Evolutionary conservation across 1,139 yeast genomes (phyloP).

Genomic region (Yamadazyma oceani): DNA sequence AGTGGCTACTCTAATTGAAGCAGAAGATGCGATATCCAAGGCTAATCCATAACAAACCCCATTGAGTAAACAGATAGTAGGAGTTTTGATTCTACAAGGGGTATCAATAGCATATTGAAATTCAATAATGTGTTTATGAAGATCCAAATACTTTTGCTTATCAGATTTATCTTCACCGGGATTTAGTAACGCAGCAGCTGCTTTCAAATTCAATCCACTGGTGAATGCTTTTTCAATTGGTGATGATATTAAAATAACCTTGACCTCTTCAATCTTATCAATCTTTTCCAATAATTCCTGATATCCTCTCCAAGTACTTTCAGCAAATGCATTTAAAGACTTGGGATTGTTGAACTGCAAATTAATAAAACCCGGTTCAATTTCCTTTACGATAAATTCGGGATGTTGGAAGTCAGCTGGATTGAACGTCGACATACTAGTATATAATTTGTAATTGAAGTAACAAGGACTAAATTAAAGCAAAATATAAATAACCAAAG

Average conservation of each 20-base stretch:
- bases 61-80: constrained; percentile 49
- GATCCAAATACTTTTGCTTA: constrained; percentile 24
- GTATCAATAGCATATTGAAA: constrained; percentile 59
- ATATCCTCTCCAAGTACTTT: constrained; percentile 56
- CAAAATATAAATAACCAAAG: too few species aligned
- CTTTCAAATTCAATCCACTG: constrained; percentile 65
- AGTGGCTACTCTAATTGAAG: constrained; percentile 58
- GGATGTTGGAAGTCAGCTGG: constrained; percentile 33
- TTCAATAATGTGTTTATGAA: constrained; percentile 45
- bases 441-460: too few species aligned
- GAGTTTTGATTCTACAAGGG: constrained; percentile 48
- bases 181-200: constrained; percentile 23
- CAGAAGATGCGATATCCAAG: constrained; percentile 61
- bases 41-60: constrained; percentile 63
- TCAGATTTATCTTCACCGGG: constrained; percentile 14
- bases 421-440: constrained; percentile 20
- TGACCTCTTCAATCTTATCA: constrained; percentile 45
- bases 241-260: constrained; percentile 56
- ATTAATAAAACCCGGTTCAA: constrained; percentile 53
- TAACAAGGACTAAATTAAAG: too few species aligned
- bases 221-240: constrained; percentile 59
- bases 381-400: constrained; percentile 40
- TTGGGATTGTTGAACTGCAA: constrained; percentile 66
- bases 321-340: constrained; percentile 59
- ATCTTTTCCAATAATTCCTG: constrained; percentile 48